Evolutionary conservation across 176 grass and related monocot genomes (phyloP).

Genomic region (Dendrocalamus sinicus): DNA sequence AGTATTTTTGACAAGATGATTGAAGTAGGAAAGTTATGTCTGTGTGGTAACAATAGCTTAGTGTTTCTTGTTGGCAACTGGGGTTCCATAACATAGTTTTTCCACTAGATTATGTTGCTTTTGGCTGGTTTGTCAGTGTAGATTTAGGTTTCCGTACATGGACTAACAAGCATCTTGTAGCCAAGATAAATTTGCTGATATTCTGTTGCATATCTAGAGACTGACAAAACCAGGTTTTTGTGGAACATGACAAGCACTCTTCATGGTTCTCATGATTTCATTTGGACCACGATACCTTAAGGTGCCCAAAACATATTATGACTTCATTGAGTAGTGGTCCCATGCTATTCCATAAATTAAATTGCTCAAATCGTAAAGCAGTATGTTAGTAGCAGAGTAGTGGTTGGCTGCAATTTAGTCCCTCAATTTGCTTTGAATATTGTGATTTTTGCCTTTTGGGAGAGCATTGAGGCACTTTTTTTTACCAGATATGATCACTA

Average conservation of each 20-base stretch:
- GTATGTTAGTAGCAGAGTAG: background rate
- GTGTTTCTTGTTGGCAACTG: conserved; percentile 24
- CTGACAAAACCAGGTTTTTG: conserved; percentile 13
- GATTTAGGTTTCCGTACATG: conserved; percentile 3
- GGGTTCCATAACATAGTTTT: conserved; percentile 23
- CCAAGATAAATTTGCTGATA: background rate
- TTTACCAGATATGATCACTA: conserved; percentile 17
- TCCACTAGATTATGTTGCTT: conserved; percentile 16
- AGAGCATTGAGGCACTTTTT: conserved; percentile 21
- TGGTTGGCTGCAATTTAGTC: background rate
- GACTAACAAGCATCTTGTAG: conserved; percentile 17
- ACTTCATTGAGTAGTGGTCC: background rate
- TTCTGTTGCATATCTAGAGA: conserved; percentile 26
- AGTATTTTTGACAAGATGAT: conserved; percentile 25
- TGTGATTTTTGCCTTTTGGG: background rate
- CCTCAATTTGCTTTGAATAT: background rate
- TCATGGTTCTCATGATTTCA: conserved; percentile 7
- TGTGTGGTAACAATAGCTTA: background rate
- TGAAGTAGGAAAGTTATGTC: background rate
- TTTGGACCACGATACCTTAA: conserved; percentile 32
- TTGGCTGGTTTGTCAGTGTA: background rate
- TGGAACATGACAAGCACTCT: conserved; percentile 7
- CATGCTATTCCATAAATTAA: conserved; percentile 1
- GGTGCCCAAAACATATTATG: conserved; percentile 3
- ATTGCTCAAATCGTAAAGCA: conserved; percentile 11